A percentile compares a stretch with the other conserved stretches of the same genome.
phyloP scores from a whole-genome alignment of 2,329 filamentous ascomycete species.

The Scolecobasidium constrictum region DNA sequence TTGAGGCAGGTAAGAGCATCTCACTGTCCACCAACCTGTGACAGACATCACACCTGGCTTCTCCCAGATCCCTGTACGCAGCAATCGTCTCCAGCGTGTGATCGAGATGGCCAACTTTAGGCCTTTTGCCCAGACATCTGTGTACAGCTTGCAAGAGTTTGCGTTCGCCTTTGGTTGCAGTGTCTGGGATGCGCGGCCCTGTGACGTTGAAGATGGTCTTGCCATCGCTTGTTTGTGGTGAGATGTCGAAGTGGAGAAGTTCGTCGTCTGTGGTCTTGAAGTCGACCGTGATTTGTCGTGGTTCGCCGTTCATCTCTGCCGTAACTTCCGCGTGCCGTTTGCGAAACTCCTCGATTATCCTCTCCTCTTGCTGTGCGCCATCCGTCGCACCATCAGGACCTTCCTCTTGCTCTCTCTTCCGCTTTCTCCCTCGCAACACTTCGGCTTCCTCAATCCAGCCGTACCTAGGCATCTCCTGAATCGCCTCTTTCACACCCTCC shows the following conservation, averaged over 20 bases:
- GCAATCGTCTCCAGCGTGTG: constrained; percentile 10
- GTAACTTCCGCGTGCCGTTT: neutral
- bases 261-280: neutral
- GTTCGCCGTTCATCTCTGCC: neutral
- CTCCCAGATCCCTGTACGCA: constrained; percentile 6
- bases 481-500: neutral
- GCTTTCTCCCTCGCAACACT: constrained; percentile 1
- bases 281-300: neutral
- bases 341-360: neutral
- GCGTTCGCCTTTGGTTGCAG: neutral
- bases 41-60: constrained; percentile 7
- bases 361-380: neutral
- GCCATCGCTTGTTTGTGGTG: neutral
- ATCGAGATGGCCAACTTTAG: constrained; percentile 4
- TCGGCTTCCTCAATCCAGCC: constrained; percentile 10
- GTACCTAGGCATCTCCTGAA: constrained; percentile 5
- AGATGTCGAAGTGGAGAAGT: constrained; percentile 4
- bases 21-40: constrained; percentile 7
- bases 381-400: neutral
- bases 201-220: constrained; percentile 4
- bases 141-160: constrained; percentile 8
- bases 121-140: constrained; percentile 6
- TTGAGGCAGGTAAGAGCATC: constrained; percentile 1
- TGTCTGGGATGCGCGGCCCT: neutral
- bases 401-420: constrained; percentile 3